phyloP scores from a whole-genome alignment of 1,284 basidiomycete species.

The Ceratobasidium theobromae region DNA sequence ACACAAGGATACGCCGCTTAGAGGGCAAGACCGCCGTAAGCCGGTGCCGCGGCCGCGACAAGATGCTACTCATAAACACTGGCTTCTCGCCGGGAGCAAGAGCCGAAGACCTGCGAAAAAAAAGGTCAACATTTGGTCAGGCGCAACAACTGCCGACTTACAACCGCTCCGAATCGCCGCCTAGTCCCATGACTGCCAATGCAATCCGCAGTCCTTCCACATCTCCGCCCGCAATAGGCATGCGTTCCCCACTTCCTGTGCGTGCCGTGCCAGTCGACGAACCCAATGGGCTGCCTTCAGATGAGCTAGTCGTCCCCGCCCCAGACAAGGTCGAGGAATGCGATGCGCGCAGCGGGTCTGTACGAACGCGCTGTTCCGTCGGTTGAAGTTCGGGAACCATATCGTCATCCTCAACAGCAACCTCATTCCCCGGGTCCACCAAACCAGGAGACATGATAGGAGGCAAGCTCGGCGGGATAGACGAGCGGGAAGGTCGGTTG shows the following conservation, averaged over 20 bases:
- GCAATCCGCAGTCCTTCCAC: slow-evolving; percentile 20
- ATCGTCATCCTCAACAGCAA: slow-evolving; percentile 26
- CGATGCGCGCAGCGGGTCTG: slow-evolving; percentile 20
- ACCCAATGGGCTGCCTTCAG: slow-evolving; percentile 20
- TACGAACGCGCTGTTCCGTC: slow-evolving; percentile 9
- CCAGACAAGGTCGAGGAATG: slow-evolving; percentile 22
- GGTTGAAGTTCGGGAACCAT: slow-evolving; percentile 19
- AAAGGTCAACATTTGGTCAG: neutral
- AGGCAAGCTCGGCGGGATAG: slow-evolving; percentile 11
- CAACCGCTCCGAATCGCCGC: slow-evolving; percentile 17
- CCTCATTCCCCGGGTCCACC: neutral
- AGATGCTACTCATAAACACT: slow-evolving; percentile 22
- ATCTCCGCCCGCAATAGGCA: slow-evolving; percentile 17
- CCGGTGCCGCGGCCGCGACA: slow-evolving; percentile 15
- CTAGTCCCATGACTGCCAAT: slow-evolving; percentile 22
- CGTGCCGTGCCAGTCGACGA: slow-evolving; percentile 1
- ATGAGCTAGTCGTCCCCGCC: slow-evolving; percentile 18
- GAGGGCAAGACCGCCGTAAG: slow-evolving; percentile 28
- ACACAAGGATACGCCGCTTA: slow-evolving; percentile 34
- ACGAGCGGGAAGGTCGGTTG: neutral
- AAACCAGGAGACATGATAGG: slow-evolving; percentile 4
- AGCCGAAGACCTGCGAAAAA: neutral
- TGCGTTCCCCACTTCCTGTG: slow-evolving; percentile 19
- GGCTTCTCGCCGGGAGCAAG: slow-evolving; percentile 2
- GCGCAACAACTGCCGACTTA: neutral